Evolutionary conservation across 441 rosid species (phyloP), one percentile per base, ranked within the genome.

Genomic region (Hura crepitans): DNA sequence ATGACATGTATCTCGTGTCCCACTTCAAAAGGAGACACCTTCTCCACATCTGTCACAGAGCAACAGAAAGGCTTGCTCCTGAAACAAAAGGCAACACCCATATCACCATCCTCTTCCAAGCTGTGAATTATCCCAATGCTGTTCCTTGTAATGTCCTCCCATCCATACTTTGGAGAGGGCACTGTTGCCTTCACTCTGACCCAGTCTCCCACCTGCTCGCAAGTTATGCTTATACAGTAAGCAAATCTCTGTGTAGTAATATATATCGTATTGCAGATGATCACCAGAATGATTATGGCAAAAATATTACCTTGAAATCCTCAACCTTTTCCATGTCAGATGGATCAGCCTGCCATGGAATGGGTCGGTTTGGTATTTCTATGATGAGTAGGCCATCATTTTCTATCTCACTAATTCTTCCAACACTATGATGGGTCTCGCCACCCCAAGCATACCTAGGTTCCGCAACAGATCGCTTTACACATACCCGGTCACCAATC

Each of bases 401-500:
- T 83, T 96, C 96, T 83, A 96, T 89, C 74, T 93, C 98, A 23
- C 89, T 88, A 66, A 93, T 85, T 77, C 79, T 88, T 74, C 99
- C 99, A 76, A 93, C 99, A 80, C 97, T 93, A 71, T 96, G 99
- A 85, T 93, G 99, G 39, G 98, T 96, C 87, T 96, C 99, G 54
- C 98, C 98, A 60, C 97, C 99, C 99, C 99, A 96, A 67, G 96
- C 98, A 88, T 88, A 96, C 78, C 98, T 87, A 62, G 99, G 99
- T 82, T 89, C 99, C 11, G 99, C 96, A 82, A 96, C 99, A 79
- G 98, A 91, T 58, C 99, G 87, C 87, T 93, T 96, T 79, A 93
- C 99, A 67, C 98, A 96, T 56, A 96, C 97, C 49, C 85, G 83
- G 66, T 93, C 92, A 62, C 97, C 97, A 76, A 93, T 93, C 99